Evolutionary conservation across 2,329 filamentous ascomycete genomes (phyloP).

Genomic region (Pseudogymnoascus sp.): DNA sequence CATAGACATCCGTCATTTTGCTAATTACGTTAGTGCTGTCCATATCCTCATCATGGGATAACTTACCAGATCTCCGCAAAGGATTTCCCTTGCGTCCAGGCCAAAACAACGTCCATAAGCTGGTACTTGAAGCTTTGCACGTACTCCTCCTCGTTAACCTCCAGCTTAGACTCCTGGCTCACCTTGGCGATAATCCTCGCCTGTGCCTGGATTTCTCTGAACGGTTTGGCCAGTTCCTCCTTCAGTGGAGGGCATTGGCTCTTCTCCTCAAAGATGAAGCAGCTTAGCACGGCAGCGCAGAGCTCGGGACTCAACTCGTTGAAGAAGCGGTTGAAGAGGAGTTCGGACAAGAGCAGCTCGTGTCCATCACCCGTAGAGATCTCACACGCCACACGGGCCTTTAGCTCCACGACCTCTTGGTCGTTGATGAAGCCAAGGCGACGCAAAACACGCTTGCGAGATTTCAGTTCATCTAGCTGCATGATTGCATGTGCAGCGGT

Average conservation of each 20-base stretch:
- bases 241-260: constrained; percentile 68
- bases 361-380: constrained; percentile 79
- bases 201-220: constrained; percentile 77
- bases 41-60: constrained; percentile 18
- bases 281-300: constrained; percentile 77
- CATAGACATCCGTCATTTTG: constrained; percentile 98
- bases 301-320: constrained; percentile 88
- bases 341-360: constrained; percentile 83
- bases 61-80: constrained; percentile 94
- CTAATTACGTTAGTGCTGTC: constrained; percentile 37
- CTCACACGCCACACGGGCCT: constrained; percentile 94
- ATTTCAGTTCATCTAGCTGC: constrained; percentile 93
- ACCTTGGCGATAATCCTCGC: constrained; percentile 87
- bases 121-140: constrained; percentile 83
- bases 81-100: constrained; percentile 82
- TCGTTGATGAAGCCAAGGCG: constrained; percentile 95
- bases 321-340: constrained; percentile 96
- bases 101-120: constrained; percentile 91
- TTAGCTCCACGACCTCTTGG: constrained; percentile 88
- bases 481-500: constrained; percentile 76
- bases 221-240: constrained; percentile 81
- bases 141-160: constrained; percentile 93
- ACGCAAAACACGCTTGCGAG: constrained; percentile 87
- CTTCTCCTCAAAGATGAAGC: constrained; percentile 98
- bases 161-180: constrained; percentile 86